phyloP scores from a whole-genome alignment of 345 rosid genomes.

The Acer yangbiense region DNA sequence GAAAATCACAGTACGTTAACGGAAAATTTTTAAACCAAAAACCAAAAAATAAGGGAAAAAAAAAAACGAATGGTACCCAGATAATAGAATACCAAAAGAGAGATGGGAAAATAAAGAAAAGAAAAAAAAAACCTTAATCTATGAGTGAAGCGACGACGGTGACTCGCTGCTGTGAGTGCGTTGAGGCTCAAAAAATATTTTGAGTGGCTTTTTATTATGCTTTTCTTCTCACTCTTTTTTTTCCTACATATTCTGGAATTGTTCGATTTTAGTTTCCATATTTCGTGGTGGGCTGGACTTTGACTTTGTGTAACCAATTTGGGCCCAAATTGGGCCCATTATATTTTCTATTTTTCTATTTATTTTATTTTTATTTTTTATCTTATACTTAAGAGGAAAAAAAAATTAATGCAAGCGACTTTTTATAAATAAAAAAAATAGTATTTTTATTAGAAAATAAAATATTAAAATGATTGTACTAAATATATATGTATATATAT shows the following conservation, averaged over 20 bases:
- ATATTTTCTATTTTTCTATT: not conserved
- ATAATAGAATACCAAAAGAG: not conserved
- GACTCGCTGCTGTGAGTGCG: slow-evolving; percentile 2
- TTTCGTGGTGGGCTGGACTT: not conserved
- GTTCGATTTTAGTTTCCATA: not conserved
- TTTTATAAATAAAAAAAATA: too few species aligned
- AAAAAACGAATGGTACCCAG: not conserved
- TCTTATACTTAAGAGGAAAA: too few species aligned
- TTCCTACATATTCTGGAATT: not conserved
- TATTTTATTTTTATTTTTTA: not conserved
- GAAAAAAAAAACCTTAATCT: not conserved
- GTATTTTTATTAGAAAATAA: not conserved
- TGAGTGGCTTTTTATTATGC: not conserved
- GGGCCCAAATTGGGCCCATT: not conserved
- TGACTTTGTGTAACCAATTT: too few species aligned
- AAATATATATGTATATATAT: too few species aligned
- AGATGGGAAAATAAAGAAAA: not conserved
- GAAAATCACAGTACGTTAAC: not conserved
- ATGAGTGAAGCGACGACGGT: slow-evolving; percentile 5
- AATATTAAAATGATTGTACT: too few species aligned
- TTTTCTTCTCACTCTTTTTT: not conserved
- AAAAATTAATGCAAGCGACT: too few species aligned
- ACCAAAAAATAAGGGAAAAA: not conserved
- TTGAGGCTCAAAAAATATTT: not conserved
- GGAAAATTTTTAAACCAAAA: not conserved